phyloP scores from a whole-genome alignment of 352 stramenopile genomes.

The Pythium graminicola region DNA sequence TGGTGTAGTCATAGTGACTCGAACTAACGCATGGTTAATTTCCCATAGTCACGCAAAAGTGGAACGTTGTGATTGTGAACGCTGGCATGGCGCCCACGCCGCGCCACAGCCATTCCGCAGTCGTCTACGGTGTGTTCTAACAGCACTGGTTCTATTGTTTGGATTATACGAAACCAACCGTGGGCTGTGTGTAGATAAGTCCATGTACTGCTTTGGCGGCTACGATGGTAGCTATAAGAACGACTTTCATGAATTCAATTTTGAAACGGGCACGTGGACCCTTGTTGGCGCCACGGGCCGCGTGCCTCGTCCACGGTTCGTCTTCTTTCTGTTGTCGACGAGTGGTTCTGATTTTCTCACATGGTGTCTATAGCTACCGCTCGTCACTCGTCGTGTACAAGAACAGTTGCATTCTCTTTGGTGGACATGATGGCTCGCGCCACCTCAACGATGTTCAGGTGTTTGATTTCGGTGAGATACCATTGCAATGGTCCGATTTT shows the following conservation, averaged over 20 bases:
- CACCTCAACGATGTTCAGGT: constrained; percentile 96
- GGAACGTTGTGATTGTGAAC: constrained; percentile 63
- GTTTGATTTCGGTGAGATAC: constrained; percentile 89
- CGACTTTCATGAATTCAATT: constrained; percentile 97
- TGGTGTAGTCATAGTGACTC: neutral
- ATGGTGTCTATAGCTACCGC: constrained; percentile 59
- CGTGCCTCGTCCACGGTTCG: constrained; percentile 59
- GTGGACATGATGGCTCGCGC: constrained; percentile 95
- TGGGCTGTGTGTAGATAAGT: constrained; percentile 60
- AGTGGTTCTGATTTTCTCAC: too few relatives aligned
- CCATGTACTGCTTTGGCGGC: constrained; percentile 89
- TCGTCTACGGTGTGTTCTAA: constrained; percentile 59
- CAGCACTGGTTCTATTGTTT: neutral
- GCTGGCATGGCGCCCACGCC: constrained; percentile 86
- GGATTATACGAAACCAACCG: too few relatives aligned
- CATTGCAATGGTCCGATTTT: neutral
- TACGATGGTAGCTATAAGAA: constrained; percentile 94
- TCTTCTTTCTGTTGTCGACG: neutral
- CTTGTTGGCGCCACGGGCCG: constrained; percentile 68
- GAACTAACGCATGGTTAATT: neutral
- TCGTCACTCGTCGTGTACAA: constrained; percentile 91
- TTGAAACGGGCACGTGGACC: constrained; percentile 82
- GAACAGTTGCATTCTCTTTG: constrained; percentile 93
- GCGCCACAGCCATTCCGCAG: constrained; percentile 94
- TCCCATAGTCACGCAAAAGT: constrained; percentile 80